These are phyloP conservation scores for Silybum marianum DNA, from an alignment of 129 eudicot genomes.

Conservation along the genomic window DNA sequence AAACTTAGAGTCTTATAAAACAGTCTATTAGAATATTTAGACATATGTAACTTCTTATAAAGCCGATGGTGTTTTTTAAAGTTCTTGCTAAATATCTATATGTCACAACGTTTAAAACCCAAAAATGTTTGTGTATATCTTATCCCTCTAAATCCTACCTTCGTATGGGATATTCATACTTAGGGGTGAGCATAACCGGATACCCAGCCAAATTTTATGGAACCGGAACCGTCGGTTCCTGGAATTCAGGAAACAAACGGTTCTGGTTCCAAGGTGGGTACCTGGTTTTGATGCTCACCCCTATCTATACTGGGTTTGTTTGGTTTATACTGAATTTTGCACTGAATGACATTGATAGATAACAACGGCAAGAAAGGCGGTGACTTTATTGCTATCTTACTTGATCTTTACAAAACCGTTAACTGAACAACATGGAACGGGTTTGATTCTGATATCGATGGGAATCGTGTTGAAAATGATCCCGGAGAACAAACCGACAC, in stretches of 20 bases:
- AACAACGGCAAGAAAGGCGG: slow-evolving; percentile 74
- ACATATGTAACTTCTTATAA: too few relatives aligned
- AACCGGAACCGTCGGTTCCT: too few relatives aligned
- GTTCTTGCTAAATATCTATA: too few relatives aligned
- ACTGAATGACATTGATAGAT: slow-evolving; percentile 25
- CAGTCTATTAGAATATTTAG: too few relatives aligned
- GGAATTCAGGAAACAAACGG: too few relatives aligned
- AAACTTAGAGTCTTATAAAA: too few relatives aligned
- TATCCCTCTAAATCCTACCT: background rate
- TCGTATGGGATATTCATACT: too few relatives aligned
- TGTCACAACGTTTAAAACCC: background rate
- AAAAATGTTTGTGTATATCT: background rate
- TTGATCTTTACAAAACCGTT: slow-evolving; percentile 68
- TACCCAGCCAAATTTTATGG: too few relatives aligned
- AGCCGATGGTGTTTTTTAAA: too few relatives aligned
- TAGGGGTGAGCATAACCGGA: too few relatives aligned
- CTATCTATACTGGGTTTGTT: background rate
- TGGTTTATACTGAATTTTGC: slow-evolving; percentile 7
- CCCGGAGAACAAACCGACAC: slow-evolving; percentile 53
- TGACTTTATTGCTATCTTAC: slow-evolving; percentile 62
- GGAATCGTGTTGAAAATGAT: slow-evolving; percentile 58
- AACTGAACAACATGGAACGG: slow-evolving; percentile 66
- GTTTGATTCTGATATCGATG: slow-evolving; percentile 56
- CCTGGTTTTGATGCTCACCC: too few relatives aligned
- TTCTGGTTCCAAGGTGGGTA: too few relatives aligned